These are phyloP conservation scores for Fusarium oligoseptatum DNA, from an alignment of 2,329 filamentous ascomycete genomes.

Conservation along the genomic window DNA sequence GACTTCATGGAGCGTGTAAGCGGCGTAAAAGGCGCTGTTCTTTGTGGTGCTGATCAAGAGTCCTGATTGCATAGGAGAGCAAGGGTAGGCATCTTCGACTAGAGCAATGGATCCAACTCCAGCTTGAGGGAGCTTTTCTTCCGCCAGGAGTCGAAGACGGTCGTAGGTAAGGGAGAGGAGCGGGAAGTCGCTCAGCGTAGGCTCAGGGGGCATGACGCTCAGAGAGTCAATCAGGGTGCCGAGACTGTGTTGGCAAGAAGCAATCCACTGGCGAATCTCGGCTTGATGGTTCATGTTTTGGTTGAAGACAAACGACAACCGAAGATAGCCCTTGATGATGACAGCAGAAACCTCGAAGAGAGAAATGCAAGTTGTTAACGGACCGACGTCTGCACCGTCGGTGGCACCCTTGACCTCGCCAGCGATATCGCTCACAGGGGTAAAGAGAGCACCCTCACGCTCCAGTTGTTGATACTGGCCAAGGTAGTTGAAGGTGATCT, in stretches of 20 bases:
- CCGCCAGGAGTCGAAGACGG: constrained; percentile 18
- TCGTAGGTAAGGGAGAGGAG: constrained; percentile 35
- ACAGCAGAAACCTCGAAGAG: constrained; percentile 62
- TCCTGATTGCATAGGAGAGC: constrained; percentile 54
- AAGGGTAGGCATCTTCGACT: constrained; percentile 53
- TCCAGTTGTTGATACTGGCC: constrained; percentile 50
- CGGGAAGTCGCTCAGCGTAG: constrained; percentile 36
- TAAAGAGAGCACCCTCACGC: constrained; percentile 44
- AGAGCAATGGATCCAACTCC: neutral
- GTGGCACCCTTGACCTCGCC: constrained; percentile 31
- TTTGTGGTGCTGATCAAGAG: constrained; percentile 56
- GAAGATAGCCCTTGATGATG: constrained; percentile 58
- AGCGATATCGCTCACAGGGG: constrained; percentile 22
- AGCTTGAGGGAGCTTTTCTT: constrained; percentile 31
- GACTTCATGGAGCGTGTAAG: constrained; percentile 52
- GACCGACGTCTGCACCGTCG: constrained; percentile 29
- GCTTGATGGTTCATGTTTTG: constrained; percentile 55
- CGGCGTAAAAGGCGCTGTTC: constrained; percentile 49
- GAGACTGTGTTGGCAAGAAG: constrained; percentile 25
- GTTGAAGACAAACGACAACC: constrained; percentile 60
- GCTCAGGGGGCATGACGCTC: constrained; percentile 8
- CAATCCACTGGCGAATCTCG: constrained; percentile 49
- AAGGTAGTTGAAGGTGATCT: constrained; percentile 47
- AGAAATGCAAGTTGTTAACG: constrained; percentile 51
- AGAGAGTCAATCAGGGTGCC: constrained; percentile 8